phyloP scores from a whole-genome alignment of 2,329 filamentous ascomycete species.

The Ramularia collo-cygni region DNA sequence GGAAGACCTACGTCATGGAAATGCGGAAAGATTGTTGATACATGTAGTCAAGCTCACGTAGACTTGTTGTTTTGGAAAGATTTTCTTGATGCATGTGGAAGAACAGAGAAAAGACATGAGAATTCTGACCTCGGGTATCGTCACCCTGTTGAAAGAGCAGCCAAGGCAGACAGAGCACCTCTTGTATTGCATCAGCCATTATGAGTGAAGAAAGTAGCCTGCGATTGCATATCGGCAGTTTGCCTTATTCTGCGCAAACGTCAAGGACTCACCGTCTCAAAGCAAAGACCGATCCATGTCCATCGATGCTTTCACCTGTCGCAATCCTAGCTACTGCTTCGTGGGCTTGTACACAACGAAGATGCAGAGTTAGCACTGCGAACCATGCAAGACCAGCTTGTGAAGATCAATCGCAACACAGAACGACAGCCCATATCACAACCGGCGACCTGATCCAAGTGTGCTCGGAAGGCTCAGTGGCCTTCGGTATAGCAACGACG shows the following conservation, averaged over 20 bases:
- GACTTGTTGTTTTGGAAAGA: too few relatives aligned
- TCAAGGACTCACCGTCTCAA: conserved; percentile 4
- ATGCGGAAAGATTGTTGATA: conserved; percentile 11
- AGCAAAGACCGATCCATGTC: conserved; percentile 60
- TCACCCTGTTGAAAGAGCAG: too few relatives aligned
- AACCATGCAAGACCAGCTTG: conserved; percentile 47
- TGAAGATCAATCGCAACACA: conserved; percentile 50
- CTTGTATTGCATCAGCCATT: background rate
- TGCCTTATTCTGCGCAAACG: conserved; percentile 51
- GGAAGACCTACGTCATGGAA: conserved; percentile 9
- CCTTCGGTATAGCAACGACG: conserved; percentile 35
- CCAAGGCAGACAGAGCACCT: too few relatives aligned
- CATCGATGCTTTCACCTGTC: conserved; percentile 58
- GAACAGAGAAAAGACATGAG: too few relatives aligned
- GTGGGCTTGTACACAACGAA: conserved; percentile 56
- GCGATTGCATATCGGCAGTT: conserved; percentile 47
- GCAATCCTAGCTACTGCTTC: conserved; percentile 70
- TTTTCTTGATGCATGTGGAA: too few relatives aligned
- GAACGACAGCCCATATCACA: conserved; percentile 4
- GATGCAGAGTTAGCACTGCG: conserved; percentile 53
- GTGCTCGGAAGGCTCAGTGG: conserved; percentile 1
- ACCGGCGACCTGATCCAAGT: conserved; percentile 3
- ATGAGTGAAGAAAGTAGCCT: conserved; percentile 1
- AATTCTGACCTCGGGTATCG: too few relatives aligned
- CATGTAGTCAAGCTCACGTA: too few relatives aligned